Evolutionary conservation across 306 rosid genomes (phyloP), one percentile per base, ranked within the genome.

Genomic region (Betula pendula): DNA sequence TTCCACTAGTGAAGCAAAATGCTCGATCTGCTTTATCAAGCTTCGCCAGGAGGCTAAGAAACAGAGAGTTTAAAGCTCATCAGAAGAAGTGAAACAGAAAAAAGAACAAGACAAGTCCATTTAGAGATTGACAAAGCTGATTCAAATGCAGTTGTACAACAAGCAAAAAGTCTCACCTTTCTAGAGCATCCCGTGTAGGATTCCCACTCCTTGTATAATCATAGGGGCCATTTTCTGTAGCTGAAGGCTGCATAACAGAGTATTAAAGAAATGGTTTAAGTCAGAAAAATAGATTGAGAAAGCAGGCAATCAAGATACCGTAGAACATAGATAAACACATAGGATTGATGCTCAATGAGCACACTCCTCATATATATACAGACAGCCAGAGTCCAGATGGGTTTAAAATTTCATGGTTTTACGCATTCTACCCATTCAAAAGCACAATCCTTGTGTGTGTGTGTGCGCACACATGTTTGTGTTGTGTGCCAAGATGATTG

Each of bases 1-100:
- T 95, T 81, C 98, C 97, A 78, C 97, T 95, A 78, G 96, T 88
- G 88, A 90, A 95, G 89, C 98, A 90, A 74, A 95, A 75, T 81
- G 98, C 97, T 80, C 90, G 85, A 81, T 95, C 96, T 19, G 97
- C 98, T 80, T 90, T 92, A 79, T 95, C 97, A 80, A 92, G 97
- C 77, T 85, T 84, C 38, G 98, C 97, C 66, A 89, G 86, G 49
- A 90, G 87, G 75, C 97, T 95, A 83, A 27, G 58, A 81, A 81
- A 82, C 74, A 87, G 47, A 78, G 20, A 38, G 42, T 38, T 38
- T 45, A 38, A 47, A 68, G 77, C 27, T 35, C 81, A 72, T 66
- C 72, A 70, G 40, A 79, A 45, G 53, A 50, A 67, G 56, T 29
- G 49, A 80, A 59, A 75, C 25, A 55, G 72, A 70, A 81, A 70